Percentiles rank a stretch among this genome's conserved stretches.
phyloP scores from a whole-genome alignment of 208 protist species.

The Acanthamoeba healyi region DNA sequence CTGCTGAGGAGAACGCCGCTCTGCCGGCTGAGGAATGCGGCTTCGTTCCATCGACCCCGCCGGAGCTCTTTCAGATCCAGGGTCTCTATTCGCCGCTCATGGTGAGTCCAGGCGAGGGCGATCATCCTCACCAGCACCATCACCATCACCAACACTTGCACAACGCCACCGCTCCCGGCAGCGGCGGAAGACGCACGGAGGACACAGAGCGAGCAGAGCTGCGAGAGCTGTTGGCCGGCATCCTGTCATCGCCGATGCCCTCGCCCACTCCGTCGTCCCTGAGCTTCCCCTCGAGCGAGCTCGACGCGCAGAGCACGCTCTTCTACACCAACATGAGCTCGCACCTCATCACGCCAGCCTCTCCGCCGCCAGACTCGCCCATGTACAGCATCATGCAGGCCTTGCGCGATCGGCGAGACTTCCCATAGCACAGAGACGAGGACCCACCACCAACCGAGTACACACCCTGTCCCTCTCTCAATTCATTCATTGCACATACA shows the following conservation, averaged over 20 bases:
- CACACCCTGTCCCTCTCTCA: background rate
- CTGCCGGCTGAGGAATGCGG: background rate
- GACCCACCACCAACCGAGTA: background rate
- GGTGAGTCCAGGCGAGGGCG: too few relatives aligned
- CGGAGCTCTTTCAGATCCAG: background rate
- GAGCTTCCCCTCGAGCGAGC: background rate
- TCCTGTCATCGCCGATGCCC: slow-evolving; percentile 49
- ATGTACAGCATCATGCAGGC: background rate
- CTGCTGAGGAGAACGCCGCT: background rate
- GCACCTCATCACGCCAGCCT: background rate
- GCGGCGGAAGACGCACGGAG: background rate
- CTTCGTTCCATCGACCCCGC: background rate
- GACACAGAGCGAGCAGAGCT: background rate
- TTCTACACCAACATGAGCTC: background rate
- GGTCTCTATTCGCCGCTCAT: background rate
- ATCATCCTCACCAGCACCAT: background rate
- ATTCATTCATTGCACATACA: too few relatives aligned
- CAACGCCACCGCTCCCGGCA: background rate
- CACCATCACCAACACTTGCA: background rate
- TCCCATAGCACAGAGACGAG: too few relatives aligned
- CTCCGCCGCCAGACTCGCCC: background rate
- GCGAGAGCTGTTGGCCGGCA: slow-evolving; percentile 7
- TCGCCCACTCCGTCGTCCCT: slow-evolving; percentile 1
- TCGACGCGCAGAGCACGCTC: background rate
- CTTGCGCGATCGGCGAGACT: background rate